Percentiles rank a stretch among this genome's conserved stretches.
These are phyloP conservation scores for Neobulgaria alba DNA, from an alignment of 2,329 filamentous ascomycete genomes.

Conservation along the genomic window DNA sequence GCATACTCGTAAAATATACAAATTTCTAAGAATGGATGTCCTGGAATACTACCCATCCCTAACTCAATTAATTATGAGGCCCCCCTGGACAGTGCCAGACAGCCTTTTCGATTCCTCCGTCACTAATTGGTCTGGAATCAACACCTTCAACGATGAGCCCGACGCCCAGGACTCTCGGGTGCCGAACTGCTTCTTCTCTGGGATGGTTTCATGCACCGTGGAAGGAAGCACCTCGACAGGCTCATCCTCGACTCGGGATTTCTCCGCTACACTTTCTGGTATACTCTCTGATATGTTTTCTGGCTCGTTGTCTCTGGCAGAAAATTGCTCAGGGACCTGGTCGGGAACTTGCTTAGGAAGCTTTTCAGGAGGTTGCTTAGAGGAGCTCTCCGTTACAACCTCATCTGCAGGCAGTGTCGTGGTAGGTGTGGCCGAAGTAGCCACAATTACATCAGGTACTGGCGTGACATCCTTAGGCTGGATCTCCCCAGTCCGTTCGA, in stretches of 20 bases:
- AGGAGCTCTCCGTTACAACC: no score
- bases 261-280: no score
- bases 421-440: conserved; percentile 1
- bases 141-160: conserved; percentile 14
- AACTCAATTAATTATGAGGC: neutral
- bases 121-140: conserved; percentile 14
- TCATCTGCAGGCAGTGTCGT: no score
- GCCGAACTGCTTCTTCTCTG: conserved; percentile 7
- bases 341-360: no score
- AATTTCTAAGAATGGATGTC: neutral
- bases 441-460: conserved; percentile 8
- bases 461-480: conserved; percentile 26
- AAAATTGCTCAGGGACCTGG: no score
- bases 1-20: neutral
- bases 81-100: conserved; percentile 32
- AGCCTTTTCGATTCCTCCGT: conserved; percentile 28
- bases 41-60: neutral
- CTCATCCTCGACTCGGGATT: no score
- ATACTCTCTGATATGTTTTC: no score
- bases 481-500: conserved; percentile 25
- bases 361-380: no score
- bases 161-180: conserved; percentile 18
- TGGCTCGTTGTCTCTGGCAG: no score
- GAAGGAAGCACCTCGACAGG: no score
- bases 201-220: neutral